phyloP scores from a whole-genome alignment of 495 filamentous ascomycete genomes.

The Podospora tetraspora region DNA sequence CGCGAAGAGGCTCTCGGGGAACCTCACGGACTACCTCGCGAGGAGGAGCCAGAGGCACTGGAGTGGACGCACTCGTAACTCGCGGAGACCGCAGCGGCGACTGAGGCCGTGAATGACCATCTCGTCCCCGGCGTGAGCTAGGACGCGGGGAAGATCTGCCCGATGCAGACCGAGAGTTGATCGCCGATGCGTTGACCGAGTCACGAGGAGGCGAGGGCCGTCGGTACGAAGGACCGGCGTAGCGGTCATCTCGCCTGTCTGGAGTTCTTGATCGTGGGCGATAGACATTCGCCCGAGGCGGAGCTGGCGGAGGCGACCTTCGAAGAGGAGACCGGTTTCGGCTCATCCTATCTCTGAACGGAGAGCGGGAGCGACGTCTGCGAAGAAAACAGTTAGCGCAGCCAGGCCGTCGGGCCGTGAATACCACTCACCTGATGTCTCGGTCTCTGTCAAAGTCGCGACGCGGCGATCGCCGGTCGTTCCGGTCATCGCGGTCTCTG shows the following conservation, averaged over 20 bases:
- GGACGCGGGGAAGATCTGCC: slow-evolving; percentile 42
- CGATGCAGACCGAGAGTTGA: slow-evolving; percentile 41
- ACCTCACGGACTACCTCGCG: slow-evolving; percentile 23
- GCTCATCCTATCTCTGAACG: slow-evolving; percentile 38
- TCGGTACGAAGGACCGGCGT: slow-evolving; percentile 30
- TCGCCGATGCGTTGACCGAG: slow-evolving; percentile 38
- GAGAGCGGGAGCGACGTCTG: slow-evolving; percentile 46
- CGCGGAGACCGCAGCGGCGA: slow-evolving; percentile 32
- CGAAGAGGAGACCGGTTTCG: slow-evolving; percentile 36
- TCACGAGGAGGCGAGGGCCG: slow-evolving; percentile 40
- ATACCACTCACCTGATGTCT: slow-evolving; percentile 20
- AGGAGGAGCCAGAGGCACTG: slow-evolving; percentile 26
- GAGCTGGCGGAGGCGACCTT: slow-evolving; percentile 32
- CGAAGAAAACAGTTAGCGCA: slow-evolving; percentile 6
- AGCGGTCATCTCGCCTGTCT: slow-evolving; percentile 45
- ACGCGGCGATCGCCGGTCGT: slow-evolving; percentile 26
- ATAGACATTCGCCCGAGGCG: slow-evolving; percentile 32
- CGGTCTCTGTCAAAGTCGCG: slow-evolving; percentile 25
- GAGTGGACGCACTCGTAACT: slow-evolving; percentile 19
- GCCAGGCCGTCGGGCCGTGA: background rate
- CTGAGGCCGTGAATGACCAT: slow-evolving; percentile 38
- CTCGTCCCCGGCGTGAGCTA: slow-evolving; percentile 32
- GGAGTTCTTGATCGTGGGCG: slow-evolving; percentile 40
- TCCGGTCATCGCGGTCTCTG: slow-evolving; percentile 28
- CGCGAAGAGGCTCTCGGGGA: slow-evolving; percentile 20